Conservation (phyloP, 2,329 filamentous ascomycete genomes). For the Capronia epimyces region DNA sequence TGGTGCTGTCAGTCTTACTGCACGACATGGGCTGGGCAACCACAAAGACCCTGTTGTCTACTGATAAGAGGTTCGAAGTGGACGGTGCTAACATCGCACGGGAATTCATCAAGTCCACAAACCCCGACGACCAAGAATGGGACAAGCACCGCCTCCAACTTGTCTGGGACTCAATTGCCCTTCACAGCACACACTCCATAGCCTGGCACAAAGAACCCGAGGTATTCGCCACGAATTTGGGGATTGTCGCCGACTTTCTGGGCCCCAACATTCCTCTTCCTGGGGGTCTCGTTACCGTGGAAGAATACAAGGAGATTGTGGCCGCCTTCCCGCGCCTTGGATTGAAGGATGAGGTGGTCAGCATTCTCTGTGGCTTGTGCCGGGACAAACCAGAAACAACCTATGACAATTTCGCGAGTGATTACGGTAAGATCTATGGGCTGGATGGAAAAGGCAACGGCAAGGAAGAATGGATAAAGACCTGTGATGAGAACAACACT, state of each 20-base stretch:
- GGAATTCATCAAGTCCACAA: slow-evolving; percentile 31
- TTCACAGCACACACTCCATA: slow-evolving; percentile 32
- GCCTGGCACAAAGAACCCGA: slow-evolving; percentile 26
- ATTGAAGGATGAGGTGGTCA: slow-evolving; percentile 33
- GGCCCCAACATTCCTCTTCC: slow-evolving; percentile 13
- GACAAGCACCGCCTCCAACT: slow-evolving; percentile 42
- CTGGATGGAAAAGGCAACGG: slow-evolving; percentile 15
- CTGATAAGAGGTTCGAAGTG: slow-evolving; percentile 48
- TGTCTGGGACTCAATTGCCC: slow-evolving; percentile 48
- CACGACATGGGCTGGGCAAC: slow-evolving; percentile 38
- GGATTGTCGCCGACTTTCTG: slow-evolving; percentile 26
- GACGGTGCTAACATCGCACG: slow-evolving; percentile 46
- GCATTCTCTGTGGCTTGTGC: slow-evolving; percentile 35
- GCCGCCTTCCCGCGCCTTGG: slow-evolving; percentile 34
- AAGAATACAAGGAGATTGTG: slow-evolving; percentile 33
- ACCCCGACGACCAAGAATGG: not conserved
- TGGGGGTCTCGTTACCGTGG: slow-evolving; percentile 29
- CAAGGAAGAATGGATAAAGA: slow-evolving; percentile 14
- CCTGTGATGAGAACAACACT: slow-evolving; percentile 8
- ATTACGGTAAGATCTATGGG: slow-evolving; percentile 31
- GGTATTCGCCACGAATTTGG: slow-evolving; percentile 17
- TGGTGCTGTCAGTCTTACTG: slow-evolving; percentile 18
- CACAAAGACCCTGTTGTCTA: slow-evolving; percentile 35
- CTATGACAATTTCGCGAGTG: slow-evolving; percentile 33
- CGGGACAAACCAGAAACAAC: slow-evolving; percentile 36